These are phyloP conservation scores for Penicillium macrosclerotiorum DNA, from an alignment of 495 filamentous ascomycete species.

Conservation along the genomic window DNA sequence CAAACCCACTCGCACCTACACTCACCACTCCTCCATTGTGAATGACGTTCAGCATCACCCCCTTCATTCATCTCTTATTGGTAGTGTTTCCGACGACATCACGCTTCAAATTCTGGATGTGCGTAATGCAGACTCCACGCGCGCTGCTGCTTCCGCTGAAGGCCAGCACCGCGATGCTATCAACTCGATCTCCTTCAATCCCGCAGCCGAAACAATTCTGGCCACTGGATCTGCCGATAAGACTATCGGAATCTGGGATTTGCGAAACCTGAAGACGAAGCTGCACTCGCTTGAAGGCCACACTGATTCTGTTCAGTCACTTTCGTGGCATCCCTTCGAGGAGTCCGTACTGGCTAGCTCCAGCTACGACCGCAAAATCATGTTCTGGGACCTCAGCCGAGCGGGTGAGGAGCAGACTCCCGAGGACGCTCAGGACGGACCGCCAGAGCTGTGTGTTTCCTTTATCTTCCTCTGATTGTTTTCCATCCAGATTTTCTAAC, in stretches of 20 bases:
- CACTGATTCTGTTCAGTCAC: conserved; percentile 79
- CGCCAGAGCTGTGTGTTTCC: conserved; percentile 80
- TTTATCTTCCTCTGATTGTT: background rate
- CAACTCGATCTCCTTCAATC: conserved; percentile 92
- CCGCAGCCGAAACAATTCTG: conserved; percentile 76
- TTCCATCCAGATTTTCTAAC: conserved; percentile 20
- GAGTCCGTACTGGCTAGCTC: conserved; percentile 82
- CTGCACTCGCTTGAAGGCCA: conserved; percentile 85
- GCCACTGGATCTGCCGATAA: conserved; percentile 95
- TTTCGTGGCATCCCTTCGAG: conserved; percentile 92
- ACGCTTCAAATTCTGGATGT: conserved; percentile 90
- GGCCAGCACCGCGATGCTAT: conserved; percentile 85
- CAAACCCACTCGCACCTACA: conserved; percentile 70
- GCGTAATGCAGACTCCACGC: conserved; percentile 60
- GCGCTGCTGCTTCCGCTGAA: conserved; percentile 60
- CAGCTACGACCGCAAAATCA: conserved; percentile 87
- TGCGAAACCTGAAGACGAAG: conserved; percentile 82
- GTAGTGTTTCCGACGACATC: conserved; percentile 91
- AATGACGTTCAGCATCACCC: conserved; percentile 97
- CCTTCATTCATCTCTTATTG: conserved; percentile 74
- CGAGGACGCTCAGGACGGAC: conserved; percentile 95
- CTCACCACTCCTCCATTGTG: conserved; percentile 84
- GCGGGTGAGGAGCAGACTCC: conserved; percentile 92
- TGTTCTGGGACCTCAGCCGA: conserved; percentile 92
- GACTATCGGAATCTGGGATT: conserved; percentile 91